Evolutionary conservation across 2,329 filamentous ascomycete genomes (phyloP), one percentile per base, ranked within the genome.

Genomic region (Hypoxylon sp.): DNA sequence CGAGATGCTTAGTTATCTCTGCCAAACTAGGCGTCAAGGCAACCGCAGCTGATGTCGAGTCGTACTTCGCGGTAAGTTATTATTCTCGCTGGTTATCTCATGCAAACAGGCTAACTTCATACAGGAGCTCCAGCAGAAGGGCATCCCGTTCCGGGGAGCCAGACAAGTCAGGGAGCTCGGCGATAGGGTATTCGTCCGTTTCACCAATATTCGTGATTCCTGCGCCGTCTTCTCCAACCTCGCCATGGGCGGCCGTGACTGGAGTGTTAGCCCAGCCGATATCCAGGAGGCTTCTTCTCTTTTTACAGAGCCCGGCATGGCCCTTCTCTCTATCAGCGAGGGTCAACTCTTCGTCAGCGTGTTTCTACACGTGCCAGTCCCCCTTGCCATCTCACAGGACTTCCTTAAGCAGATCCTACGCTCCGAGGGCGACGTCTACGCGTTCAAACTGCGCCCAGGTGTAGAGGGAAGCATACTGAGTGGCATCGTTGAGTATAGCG

Each of bases 191-290:
- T 80, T 78, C 49, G 69, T 85, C 16, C 78, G 76, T 3, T 86
- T 88, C 60, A 71, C 75, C 5, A 84, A 88, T 60, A 78, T 86
- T 38, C 77, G 81, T 38, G 83, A 87, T 65, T 77, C 84, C 5
- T 78, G 75, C 42, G 73, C 75, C 21, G 75, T 79, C 5, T 72
- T 77, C 47, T 70, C 76, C 8, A 78, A 77, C 40, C 66, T 80
- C 19, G 69, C 73, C 1, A 59, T 76, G 12, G 67, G 72, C 23
- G 71, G 72, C 34, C 69, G 73, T 7, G 70, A 72, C 23, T 86
- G 82, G 80, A 64, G 67, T 35, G 69, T 75, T 12, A 68, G 71
- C 32, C 76, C 75, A 38, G 67, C 83, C 19, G 69, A 70, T 6
- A 71, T 76, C 2, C 70, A 67, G 19, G 73, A 79, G 12, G 78